Evolutionary conservation across 768 basidiomycete species (phyloP).

Genomic region (Leccinum rimulosum): DNA sequence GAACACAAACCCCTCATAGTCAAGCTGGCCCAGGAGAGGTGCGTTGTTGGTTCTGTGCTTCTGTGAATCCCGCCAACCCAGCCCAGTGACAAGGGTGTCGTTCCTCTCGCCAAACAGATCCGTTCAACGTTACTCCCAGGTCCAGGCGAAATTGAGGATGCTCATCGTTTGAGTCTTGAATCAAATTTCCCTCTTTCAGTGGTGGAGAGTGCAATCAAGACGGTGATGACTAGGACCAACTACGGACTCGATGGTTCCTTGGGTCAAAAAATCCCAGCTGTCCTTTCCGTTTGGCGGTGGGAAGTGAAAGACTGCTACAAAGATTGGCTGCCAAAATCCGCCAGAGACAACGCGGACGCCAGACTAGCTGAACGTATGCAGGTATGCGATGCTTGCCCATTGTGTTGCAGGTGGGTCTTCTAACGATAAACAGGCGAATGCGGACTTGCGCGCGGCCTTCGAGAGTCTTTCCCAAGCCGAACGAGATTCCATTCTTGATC

Average conservation of each 20-base stretch:
- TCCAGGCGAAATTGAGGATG: slow-evolving; percentile 52
- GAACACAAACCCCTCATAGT: slow-evolving; percentile 74
- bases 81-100: slow-evolving; percentile 68
- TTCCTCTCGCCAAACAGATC: slow-evolving; percentile 64
- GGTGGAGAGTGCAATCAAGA: slow-evolving; percentile 66
- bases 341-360: slow-evolving; percentile 56
- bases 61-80: slow-evolving; percentile 10
- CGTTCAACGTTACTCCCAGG: slow-evolving; percentile 66
- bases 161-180: slow-evolving; percentile 32
- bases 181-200: slow-evolving; percentile 40
- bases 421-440: slow-evolving; percentile 49
- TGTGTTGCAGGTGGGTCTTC: not conserved
- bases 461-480: slow-evolving; percentile 57
- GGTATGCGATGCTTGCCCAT: slow-evolving; percentile 37
- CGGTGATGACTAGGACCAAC: slow-evolving; percentile 65
- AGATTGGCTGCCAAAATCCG: slow-evolving; percentile 67
- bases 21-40: slow-evolving; percentile 88
- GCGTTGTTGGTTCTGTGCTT: slow-evolving; percentile 10
- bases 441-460: slow-evolving; percentile 53
- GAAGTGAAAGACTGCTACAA: slow-evolving; percentile 62
- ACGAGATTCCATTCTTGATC: slow-evolving; percentile 52
- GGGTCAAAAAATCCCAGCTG: slow-evolving; percentile 55
- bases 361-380: slow-evolving; percentile 64
- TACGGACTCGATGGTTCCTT: slow-evolving; percentile 66
- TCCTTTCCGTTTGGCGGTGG: slow-evolving; percentile 83